Evolutionary conservation across 2,329 filamentous ascomycete species (phyloP).

Genomic region (Hypoxylon sp.): DNA sequence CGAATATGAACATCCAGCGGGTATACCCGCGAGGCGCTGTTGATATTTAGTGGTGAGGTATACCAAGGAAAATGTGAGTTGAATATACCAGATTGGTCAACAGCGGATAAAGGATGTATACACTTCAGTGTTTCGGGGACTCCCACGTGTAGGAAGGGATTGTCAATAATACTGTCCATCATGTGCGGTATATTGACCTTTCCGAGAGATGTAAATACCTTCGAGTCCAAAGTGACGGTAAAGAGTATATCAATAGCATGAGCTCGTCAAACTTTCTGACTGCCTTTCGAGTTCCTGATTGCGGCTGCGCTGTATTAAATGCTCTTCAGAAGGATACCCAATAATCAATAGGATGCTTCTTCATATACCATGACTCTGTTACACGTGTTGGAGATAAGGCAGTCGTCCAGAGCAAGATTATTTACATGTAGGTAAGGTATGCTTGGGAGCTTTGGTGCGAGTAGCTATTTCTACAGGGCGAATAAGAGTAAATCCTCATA

Average conservation of each 20-base stretch:
- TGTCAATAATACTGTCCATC: background rate
- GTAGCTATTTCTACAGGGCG: background rate
- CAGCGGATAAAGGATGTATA: constrained; percentile 1
- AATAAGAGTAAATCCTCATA: background rate
- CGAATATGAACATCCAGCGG: constrained; percentile 43
- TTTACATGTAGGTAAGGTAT: background rate
- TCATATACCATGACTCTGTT: background rate
- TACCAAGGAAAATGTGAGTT: background rate
- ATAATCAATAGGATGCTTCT: background rate
- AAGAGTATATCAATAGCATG: background rate
- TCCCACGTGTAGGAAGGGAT: background rate
- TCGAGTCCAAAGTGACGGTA: background rate
- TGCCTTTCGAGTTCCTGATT: background rate
- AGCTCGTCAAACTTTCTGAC: too few species aligned
- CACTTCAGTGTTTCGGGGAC: background rate
- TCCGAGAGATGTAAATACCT: background rate
- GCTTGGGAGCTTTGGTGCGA: background rate
- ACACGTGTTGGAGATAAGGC: background rate
- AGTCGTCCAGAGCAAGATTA: background rate
- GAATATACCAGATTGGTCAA: constrained; percentile 18
- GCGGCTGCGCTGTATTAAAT: background rate
- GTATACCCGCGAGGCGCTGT: constrained; percentile 28
- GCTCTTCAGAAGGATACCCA: background rate
- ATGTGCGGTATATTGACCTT: background rate
- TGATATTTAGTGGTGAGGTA: constrained; percentile 3